Evolutionary conservation across 163 green algal genomes (phyloP).

Genomic region (Coccomyxa subellipsoidea): DNA sequence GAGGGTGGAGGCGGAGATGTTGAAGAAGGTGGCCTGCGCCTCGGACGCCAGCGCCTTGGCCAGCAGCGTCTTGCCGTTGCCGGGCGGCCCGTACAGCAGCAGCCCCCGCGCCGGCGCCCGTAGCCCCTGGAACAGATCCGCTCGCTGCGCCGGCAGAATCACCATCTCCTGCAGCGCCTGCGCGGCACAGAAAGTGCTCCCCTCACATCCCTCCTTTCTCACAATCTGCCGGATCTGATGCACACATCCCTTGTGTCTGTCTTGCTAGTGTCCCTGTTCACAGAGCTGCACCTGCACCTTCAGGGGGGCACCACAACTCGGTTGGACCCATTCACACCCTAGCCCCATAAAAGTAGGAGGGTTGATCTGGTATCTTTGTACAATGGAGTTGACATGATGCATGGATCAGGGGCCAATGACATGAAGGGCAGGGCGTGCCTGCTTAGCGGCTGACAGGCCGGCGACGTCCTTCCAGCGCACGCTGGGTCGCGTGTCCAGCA

Average conservation of each 20-base stretch:
- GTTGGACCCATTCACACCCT: too few relatives aligned
- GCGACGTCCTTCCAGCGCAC: constrained; percentile 72
- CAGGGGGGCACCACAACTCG: too few relatives aligned
- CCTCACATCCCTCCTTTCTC: too few relatives aligned
- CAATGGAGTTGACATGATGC: too few relatives aligned
- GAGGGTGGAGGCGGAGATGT: constrained; percentile 77
- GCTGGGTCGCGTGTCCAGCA: constrained; percentile 54
- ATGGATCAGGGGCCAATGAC: not conserved
- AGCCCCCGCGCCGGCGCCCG: constrained; percentile 74
- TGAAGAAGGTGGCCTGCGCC: constrained; percentile 77
- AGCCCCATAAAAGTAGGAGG: too few relatives aligned
- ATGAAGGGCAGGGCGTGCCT: constrained; percentile 11
- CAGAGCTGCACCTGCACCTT: too few relatives aligned
- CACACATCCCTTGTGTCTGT: too few relatives aligned
- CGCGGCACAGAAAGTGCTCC: too few relatives aligned
- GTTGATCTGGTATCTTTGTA: too few relatives aligned
- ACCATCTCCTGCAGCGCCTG: constrained; percentile 74
- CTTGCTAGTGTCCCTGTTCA: too few relatives aligned
- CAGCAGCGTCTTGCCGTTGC: constrained; percentile 69
- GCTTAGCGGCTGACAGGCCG: constrained; percentile 41
- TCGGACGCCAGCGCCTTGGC: constrained; percentile 71
- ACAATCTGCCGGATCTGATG: too few relatives aligned
- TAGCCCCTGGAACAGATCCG: constrained; percentile 73
- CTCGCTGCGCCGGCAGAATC: constrained; percentile 54
- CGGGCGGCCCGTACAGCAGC: constrained; percentile 83